Evolutionary conservation across 2,329 filamentous ascomycete genomes (phyloP).

Genomic region (Fonsecaea erecta): DNA sequence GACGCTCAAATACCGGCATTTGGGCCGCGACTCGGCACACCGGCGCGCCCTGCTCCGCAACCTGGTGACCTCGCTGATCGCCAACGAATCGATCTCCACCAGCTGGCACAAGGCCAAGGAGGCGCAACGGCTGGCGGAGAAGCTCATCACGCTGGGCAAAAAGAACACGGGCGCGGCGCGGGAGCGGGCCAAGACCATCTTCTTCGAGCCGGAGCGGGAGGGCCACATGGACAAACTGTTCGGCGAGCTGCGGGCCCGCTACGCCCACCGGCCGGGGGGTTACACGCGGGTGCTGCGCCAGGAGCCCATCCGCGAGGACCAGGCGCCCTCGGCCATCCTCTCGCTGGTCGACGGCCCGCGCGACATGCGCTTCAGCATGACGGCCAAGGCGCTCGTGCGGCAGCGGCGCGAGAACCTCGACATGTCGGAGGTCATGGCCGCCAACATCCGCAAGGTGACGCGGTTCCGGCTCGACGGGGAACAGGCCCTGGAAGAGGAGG

Average conservation of each 20-base stretch:
- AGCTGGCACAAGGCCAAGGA: slow-evolving; percentile 98
- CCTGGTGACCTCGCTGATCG: slow-evolving; percentile 90
- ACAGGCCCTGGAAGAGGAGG: slow-evolving; percentile 67
- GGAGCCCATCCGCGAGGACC: slow-evolving; percentile 84
- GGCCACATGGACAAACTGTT: slow-evolving; percentile 78
- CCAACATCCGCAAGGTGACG: slow-evolving; percentile 84
- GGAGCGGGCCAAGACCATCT: slow-evolving; percentile 74
- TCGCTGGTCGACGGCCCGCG: slow-evolving; percentile 93
- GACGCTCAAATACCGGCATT: slow-evolving; percentile 81
- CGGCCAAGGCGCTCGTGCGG: slow-evolving; percentile 78
- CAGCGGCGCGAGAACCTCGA: slow-evolving; percentile 57
- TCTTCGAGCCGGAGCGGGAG: slow-evolving; percentile 66
- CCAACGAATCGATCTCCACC: slow-evolving; percentile 90
- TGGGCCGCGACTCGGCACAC: slow-evolving; percentile 84
- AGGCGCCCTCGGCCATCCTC: slow-evolving; percentile 86
- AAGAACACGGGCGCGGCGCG: slow-evolving; percentile 83
- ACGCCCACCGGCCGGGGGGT: slow-evolving; percentile 77
- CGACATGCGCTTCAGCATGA: slow-evolving; percentile 94
- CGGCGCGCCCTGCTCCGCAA: slow-evolving; percentile 92
- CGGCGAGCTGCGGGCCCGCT: slow-evolving; percentile 77
- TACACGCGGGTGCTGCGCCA: slow-evolving; percentile 95
- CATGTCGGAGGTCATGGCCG: slow-evolving; percentile 71
- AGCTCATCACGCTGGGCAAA: slow-evolving; percentile 92
- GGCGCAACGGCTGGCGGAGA: slow-evolving; percentile 89
- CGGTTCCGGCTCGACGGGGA: slow-evolving; percentile 71